phyloP scores from a whole-genome alignment of 306 rosid genomes.

The Malus asiatica region DNA sequence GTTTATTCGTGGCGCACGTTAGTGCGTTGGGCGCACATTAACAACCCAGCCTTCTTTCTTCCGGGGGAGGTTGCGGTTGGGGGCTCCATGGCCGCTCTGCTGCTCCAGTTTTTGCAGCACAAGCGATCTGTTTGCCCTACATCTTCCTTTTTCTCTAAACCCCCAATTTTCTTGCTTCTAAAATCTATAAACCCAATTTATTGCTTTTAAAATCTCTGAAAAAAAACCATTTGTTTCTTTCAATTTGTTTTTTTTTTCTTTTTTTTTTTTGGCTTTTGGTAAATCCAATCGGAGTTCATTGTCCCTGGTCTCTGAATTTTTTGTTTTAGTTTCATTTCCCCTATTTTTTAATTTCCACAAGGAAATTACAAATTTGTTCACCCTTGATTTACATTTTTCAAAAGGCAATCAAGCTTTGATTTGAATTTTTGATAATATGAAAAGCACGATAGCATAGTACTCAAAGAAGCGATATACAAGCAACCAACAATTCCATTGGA shows the following conservation, averaged over 20 bases:
- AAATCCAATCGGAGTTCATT: neutral
- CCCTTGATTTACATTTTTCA: neutral
- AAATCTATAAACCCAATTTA: neutral
- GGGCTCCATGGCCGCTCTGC: constrained; percentile 29
- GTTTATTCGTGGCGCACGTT: constrained; percentile 37
- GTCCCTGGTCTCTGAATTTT: neutral
- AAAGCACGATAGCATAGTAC: too few species aligned
- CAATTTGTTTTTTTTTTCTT: too few species aligned
- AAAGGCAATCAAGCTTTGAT: neutral
- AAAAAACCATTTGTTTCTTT: neutral
- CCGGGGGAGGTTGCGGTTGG: neutral
- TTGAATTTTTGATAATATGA: neutral
- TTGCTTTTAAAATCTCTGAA: neutral
- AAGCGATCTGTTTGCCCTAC: constrained; percentile 32
- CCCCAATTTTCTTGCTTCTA: neutral
- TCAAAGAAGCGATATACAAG: too few species aligned
- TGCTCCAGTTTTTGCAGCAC: constrained; percentile 21
- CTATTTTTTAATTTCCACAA: too few species aligned
- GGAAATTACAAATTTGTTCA: too few species aligned
- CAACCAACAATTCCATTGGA: too few species aligned
- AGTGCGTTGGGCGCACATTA: constrained; percentile 38
- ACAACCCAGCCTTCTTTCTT: neutral
- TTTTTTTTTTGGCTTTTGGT: neutral
- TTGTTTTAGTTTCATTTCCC: neutral
- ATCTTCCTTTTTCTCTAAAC: neutral